These are phyloP conservation scores for Pyricularia pennisetigena DNA, from an alignment of 2,329 filamentous ascomycete genomes.

Conservation along the genomic window DNA sequence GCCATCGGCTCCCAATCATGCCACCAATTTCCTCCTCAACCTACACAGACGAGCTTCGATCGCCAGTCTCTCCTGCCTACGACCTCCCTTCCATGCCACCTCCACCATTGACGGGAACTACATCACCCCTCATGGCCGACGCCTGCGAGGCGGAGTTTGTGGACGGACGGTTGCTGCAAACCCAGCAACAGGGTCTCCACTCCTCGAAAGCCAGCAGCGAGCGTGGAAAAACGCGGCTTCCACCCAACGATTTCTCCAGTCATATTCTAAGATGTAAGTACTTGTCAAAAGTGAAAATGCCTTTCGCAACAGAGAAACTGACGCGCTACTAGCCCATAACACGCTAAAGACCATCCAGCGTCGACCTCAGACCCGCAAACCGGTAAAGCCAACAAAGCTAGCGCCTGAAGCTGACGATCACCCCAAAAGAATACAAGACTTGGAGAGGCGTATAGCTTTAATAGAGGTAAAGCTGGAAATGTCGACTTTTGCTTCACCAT, in stretches of 20 bases:
- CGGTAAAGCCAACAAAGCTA: too few species aligned
- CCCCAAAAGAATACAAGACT: neutral
- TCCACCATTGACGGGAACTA: too few species aligned
- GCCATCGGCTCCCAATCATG: neutral
- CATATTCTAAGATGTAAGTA: neutral
- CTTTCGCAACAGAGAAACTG: neutral
- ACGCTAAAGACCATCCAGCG: neutral
- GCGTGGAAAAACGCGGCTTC: neutral
- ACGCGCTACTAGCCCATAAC: neutral
- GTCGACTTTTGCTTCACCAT: neutral
- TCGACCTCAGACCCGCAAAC: neutral
- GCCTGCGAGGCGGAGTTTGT: neutral
- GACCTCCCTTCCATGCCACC: too few species aligned
- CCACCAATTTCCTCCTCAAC: neutral
- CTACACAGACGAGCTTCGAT: neutral
- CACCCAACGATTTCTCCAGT: neutral
- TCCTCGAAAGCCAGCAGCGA: neutral
- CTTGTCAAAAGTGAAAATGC: neutral
- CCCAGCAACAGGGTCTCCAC: neutral
- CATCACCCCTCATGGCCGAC: neutral
- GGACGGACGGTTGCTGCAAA: neutral
- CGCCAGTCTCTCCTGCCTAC: too few species aligned
- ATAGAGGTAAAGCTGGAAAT: neutral
- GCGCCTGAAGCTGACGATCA: neutral
- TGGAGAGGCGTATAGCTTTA: neutral